Percentiles rank a stretch among this genome's conserved stretches.
Evolutionary conservation across 345 rosid genomes (phyloP).

Genomic region (Anastatica hierochuntica): DNA sequence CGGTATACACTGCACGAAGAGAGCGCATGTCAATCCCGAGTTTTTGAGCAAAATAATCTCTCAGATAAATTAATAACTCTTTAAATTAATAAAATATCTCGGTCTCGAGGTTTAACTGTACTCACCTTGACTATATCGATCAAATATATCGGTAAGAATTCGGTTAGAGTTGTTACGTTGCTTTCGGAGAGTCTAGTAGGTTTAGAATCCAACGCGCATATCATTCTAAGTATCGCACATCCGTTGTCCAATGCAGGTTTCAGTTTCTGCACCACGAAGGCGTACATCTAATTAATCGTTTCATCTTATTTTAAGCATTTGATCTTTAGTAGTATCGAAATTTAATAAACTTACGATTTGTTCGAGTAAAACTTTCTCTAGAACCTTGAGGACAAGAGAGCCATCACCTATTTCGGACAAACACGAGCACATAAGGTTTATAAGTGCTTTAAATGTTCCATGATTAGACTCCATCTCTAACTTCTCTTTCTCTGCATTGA

Average conservation of each 20-base stretch:
- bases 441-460: constrained; percentile 37
- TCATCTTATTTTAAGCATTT: too few species aligned
- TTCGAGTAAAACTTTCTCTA: constrained; percentile 43
- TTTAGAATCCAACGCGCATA: constrained; percentile 45
- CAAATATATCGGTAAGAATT: constrained; percentile 46
- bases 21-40: background rate
- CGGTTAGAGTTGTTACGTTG: constrained; percentile 37
- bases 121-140: constrained; percentile 48
- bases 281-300: background rate
- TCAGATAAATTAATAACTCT: too few species aligned
- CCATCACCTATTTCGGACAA: constrained; percentile 62
- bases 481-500: constrained; percentile 34
- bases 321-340: too few species aligned
- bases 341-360: constrained; percentile 45
- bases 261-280: constrained; percentile 33
- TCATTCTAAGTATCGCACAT: constrained; percentile 63
- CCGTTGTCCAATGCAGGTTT: constrained; percentile 49
- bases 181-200: constrained; percentile 66
- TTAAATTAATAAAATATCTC: constrained; percentile 6
- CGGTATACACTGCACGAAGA: constrained; percentile 41
- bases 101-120: too few species aligned
- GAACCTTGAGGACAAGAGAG: constrained; percentile 42
- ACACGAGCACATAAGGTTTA: constrained; percentile 36
- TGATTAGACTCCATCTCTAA: constrained; percentile 17
- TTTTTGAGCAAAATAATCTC: background rate